These are phyloP conservation scores for Xylaria grammica DNA, from an alignment of 495 filamentous ascomycete species.

Conservation along the genomic window DNA sequence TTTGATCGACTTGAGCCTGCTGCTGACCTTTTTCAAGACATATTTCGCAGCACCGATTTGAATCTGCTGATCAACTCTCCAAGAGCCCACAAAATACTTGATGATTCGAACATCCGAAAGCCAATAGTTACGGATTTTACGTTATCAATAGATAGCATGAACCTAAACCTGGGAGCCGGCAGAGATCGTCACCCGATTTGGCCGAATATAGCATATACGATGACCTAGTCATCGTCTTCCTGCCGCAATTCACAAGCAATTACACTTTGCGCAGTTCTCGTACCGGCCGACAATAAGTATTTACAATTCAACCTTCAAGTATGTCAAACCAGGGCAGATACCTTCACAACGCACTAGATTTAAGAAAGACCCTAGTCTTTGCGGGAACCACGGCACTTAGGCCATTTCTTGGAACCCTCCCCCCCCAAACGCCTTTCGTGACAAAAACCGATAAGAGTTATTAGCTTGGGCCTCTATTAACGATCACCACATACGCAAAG, in stretches of 20 bases:
- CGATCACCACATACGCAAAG: background rate
- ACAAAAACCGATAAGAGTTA: background rate
- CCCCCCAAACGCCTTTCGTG: background rate
- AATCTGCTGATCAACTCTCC: too few species aligned
- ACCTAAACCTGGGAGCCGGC: background rate
- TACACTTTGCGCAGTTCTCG: background rate
- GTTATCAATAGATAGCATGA: background rate
- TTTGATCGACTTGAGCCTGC: background rate
- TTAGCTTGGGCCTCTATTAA: background rate
- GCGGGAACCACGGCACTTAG: background rate
- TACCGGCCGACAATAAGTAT: background rate
- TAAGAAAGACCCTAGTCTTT: background rate
- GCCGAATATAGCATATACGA: slow-evolving; percentile 9
- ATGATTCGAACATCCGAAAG: background rate
- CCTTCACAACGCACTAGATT: background rate
- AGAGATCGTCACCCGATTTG: background rate
- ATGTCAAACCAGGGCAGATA: background rate
- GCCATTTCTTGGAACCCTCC: background rate
- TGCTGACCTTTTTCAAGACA: background rate
- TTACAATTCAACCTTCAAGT: background rate
- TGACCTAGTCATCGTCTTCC: background rate
- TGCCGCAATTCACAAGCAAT: background rate
- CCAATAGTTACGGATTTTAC: background rate
- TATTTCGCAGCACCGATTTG: background rate
- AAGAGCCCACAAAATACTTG: background rate